Evolutionary conservation across 106 monocot species (phyloP).

Genomic region (Phalaenopsis equestris): DNA sequence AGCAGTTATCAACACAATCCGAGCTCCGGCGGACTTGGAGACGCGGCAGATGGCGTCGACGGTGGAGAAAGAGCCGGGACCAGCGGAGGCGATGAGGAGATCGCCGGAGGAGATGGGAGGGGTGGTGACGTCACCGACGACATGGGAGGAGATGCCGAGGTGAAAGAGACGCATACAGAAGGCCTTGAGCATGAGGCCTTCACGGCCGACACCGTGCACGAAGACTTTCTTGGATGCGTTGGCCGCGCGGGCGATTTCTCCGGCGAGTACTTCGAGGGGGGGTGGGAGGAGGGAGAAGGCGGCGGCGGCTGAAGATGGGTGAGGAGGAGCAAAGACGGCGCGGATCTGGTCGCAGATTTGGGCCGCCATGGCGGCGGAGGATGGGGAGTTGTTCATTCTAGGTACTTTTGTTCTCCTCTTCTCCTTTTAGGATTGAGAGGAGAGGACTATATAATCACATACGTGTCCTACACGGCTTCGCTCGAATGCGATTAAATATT

Average conservation of each 20-base stretch:
- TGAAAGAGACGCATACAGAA: constrained; percentile 97
- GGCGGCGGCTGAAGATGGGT: background rate
- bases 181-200: constrained; percentile 79
- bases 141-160: constrained; percentile 71
- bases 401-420: no score
- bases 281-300: constrained; percentile 8
- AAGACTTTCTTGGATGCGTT: constrained; percentile 21
- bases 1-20: constrained; percentile 64
- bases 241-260: constrained; percentile 41
- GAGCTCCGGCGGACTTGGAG: constrained; percentile 47
- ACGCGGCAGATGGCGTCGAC: constrained; percentile 74
- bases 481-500: no score
- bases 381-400: constrained; percentile 13
- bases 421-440: no score
- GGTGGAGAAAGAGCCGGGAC: constrained; percentile 85
- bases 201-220: constrained; percentile 86
- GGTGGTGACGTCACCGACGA: constrained; percentile 81
- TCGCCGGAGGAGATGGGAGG: constrained; percentile 63
- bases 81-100: constrained; percentile 86
- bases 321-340: constrained; percentile 55
- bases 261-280: constrained; percentile 38
- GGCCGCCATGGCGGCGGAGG: constrained; percentile 37
- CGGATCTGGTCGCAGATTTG: constrained; percentile 71
- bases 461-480: no score
- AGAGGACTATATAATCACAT: no score